These are phyloP conservation scores for Monosporascus cannonballus DNA, from an alignment of 2,329 filamentous ascomycete species.

Conservation along the genomic window DNA sequence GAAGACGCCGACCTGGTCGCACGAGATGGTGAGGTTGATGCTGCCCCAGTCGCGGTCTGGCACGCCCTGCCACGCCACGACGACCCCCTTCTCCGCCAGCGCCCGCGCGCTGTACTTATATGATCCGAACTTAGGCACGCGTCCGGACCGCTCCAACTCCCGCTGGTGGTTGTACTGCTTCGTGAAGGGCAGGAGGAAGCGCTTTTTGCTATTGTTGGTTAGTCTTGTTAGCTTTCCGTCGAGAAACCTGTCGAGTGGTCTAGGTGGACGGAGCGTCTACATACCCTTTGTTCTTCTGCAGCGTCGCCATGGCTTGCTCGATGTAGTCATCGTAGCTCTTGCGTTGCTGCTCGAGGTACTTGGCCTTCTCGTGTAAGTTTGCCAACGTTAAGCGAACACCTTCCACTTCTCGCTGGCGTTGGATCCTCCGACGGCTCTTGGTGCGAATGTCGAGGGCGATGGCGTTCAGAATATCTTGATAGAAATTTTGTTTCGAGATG, in stretches of 20 bases:
- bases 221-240: constrained; percentile 16
- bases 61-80: constrained; percentile 87
- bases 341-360: constrained; percentile 88
- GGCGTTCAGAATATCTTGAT: constrained; percentile 96
- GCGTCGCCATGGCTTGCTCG: constrained; percentile 93
- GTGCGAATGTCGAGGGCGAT: constrained; percentile 96
- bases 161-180: constrained; percentile 98
- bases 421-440: constrained; percentile 88
- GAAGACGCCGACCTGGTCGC: constrained; percentile 91
- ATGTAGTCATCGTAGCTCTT: constrained; percentile 99
- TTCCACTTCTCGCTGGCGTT: constrained; percentile 86
- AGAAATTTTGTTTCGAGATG: constrained; percentile 84
- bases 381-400: constrained; percentile 68
- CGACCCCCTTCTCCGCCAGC: constrained; percentile 86
- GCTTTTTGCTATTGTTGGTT: constrained; percentile 60
- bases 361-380: constrained; percentile 78
- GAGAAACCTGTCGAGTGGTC: not conserved
- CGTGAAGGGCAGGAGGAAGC: constrained; percentile 91
- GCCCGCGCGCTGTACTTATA: constrained; percentile 94
- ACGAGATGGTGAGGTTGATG: constrained; percentile 89
- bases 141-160: constrained; percentile 85
- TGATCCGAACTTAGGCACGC: constrained; percentile 93
- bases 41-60: constrained; percentile 80
- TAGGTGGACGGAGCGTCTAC: constrained; percentile 18
- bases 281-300: constrained; percentile 92